Base-by-base conservation (phyloP, 148 eudicot species). In the Amaranthus cruentus region DNA sequence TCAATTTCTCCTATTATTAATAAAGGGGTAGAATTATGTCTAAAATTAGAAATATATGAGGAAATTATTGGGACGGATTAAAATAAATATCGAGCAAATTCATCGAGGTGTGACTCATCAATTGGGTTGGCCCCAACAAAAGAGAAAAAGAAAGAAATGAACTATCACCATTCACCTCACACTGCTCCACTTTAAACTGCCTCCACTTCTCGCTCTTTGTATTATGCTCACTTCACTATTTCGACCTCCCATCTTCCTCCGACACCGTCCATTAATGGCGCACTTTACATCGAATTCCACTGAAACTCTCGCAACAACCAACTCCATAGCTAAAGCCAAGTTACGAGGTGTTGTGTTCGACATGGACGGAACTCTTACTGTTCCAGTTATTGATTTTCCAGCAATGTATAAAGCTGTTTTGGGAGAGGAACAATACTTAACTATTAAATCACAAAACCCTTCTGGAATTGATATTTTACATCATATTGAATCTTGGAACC, bases 361-460 rank as follows among this genome's bases (percentile, higher is more conserved):
- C 92, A 94, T 94, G 97, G 98, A 94, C 78, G 98, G 98, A 43
- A 94, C 98, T 77, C 81, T 91, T 56, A 94, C 98, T 2, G 92
- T 94, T 9, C 98, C 98, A 15, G 93, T 79, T 13, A 94, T 94
- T 64, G 90, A 94, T 72, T 94, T 94, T 48, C 90, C 77, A 69
- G 93, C 97, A 18, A 94, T 94, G 98, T 91, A 94, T 79, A 89
- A 79, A 58, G 85, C 91, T 0, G 91, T 94, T 50, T 78, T 94
- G 14, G 98, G 98, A 0, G 88, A 91, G 48, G 80, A 88, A 0
- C 68, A 80, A 46, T 94, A 94, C 50, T 7, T 75, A 0, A 75
- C 76, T 0, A 50, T 89, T 2, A 87, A 81, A 75, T 78, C 85
- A 5, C 73, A 74, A 38, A 82, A 60, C 14, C 89, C 90, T 9